These are phyloP conservation scores for Mycena pura DNA, from an alignment of 768 basidiomycete species.

Conservation along the genomic window DNA sequence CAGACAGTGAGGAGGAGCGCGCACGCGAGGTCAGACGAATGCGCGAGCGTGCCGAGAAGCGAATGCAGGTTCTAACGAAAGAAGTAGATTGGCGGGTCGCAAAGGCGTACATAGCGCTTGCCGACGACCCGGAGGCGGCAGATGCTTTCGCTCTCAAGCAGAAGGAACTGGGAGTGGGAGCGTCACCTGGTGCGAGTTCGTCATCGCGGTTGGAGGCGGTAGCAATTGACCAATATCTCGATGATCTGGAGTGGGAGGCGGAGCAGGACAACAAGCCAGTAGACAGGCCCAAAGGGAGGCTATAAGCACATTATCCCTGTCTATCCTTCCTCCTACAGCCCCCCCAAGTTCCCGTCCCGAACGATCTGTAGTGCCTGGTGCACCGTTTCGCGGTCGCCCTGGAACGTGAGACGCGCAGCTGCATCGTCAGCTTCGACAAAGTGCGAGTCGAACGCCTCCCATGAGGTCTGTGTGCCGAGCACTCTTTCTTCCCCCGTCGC, in stretches of 20 bases:
- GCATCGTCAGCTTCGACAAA: constrained; percentile 47
- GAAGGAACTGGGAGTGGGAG: constrained; percentile 41
- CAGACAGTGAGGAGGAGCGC: constrained; percentile 36
- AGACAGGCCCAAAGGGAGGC: background rate
- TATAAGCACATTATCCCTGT: background rate
- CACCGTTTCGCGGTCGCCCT: constrained; percentile 46
- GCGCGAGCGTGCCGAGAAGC: constrained; percentile 64
- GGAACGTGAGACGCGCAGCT: constrained; percentile 43
- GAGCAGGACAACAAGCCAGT: constrained; percentile 23
- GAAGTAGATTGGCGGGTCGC: constrained; percentile 73
- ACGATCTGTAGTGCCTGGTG: constrained; percentile 47
- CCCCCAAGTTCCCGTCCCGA: constrained; percentile 13
- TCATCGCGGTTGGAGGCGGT: constrained; percentile 46
- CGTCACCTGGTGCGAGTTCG: constrained; percentile 6
- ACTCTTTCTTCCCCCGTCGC: constrained; percentile 40
- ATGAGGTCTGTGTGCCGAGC: constrained; percentile 50
- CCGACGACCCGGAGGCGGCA: constrained; percentile 49
- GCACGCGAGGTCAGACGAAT: constrained; percentile 50
- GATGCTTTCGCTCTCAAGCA: constrained; percentile 29
- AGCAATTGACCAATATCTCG: constrained; percentile 66
- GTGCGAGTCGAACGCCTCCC: constrained; percentile 48
- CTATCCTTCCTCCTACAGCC: background rate
- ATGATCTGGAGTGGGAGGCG: constrained; percentile 75
- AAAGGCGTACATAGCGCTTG: constrained; percentile 73
- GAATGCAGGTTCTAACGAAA: constrained; percentile 69